Base-by-base conservation (phyloP, 1,139 yeast species). In the Kodamaea suecica region DNA sequence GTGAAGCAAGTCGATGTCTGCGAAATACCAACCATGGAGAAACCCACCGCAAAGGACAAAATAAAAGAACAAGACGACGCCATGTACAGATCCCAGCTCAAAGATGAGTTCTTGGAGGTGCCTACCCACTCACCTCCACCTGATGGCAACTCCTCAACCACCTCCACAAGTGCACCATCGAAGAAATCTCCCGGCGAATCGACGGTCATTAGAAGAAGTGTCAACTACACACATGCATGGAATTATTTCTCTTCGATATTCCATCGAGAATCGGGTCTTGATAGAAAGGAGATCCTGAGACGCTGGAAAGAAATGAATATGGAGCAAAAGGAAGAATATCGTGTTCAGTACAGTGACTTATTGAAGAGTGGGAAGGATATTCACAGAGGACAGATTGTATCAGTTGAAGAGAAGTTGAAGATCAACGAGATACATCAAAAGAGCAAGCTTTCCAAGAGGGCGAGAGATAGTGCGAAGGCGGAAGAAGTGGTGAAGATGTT, bases 211-310 rank as follows among this genome's bases (percentile, higher is more conserved):
- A 33, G 28, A 15, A 27, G 29, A 5, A 36, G 47, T 2, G 48
- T 61, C 16, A 55, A 60, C 8, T 50, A 52, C 41, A 57, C 55
- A 11, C 57, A 61, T 34, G 68, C 68, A 1, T 61, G 69, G 67
- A 63, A 61, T 47, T 63, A 61, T 39, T 49, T 41, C 29, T 37
- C 41, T 26, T 48, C 55, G 14, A 50, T 54, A 8, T 39, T 33
- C n/a, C 34, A 41, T 10, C 19, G 26, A 10, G 38, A 23, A 8
- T 16, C 27, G 17, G 35, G 30, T 11, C 24, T 26, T 3, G 31
- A 23, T 11, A 27, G 38, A 2, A 12, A 23, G 17, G 33, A 23
- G 13, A 29, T 35, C 15, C 36, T 31, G 36, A 20, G 23, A 10
- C 19, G 17, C 11, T 66, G 73, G 73, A 51, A 53, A 9, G 37